Evolutionary conservation across 805 yeast genomes (phyloP).

Genomic region (Yarrowia osloensis): DNA sequence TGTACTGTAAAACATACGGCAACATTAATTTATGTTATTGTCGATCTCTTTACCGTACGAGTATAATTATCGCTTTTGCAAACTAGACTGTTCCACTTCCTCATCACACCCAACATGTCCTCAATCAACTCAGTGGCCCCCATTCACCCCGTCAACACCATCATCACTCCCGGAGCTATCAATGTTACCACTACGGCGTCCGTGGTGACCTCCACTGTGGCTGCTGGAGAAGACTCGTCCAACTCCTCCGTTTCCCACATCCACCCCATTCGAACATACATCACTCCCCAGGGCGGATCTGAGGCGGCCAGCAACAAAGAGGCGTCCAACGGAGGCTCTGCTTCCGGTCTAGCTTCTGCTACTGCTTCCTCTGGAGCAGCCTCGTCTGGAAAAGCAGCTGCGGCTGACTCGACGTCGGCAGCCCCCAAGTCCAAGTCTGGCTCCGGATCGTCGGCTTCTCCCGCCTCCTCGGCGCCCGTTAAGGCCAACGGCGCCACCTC

Average conservation of each 20-base stretch:
- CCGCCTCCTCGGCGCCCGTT: background rate
- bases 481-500: background rate
- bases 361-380: background rate
- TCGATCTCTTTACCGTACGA: constrained; percentile 2
- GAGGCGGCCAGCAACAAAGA: background rate
- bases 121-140: background rate
- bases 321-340: background rate
- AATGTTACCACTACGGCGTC: constrained; percentile 1
- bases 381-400: background rate
- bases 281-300: constrained; percentile 12
- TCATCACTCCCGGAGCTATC: background rate
- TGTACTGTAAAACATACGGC: constrained; percentile 3
- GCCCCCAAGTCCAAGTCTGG: background rate
- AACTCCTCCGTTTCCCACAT: constrained; percentile 8
- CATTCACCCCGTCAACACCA: constrained; percentile 12
- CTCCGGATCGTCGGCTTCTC: background rate
- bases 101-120: background rate
- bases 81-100: background rate
- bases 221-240: background rate
- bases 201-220: background rate
- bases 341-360: background rate
- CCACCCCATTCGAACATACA: constrained; percentile 8
- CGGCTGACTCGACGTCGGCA: background rate
- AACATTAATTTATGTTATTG: background rate
- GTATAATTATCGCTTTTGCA: background rate